phyloP scores from a whole-genome alignment of 106 monocot species.

The Dioscorea dumetorum region DNA sequence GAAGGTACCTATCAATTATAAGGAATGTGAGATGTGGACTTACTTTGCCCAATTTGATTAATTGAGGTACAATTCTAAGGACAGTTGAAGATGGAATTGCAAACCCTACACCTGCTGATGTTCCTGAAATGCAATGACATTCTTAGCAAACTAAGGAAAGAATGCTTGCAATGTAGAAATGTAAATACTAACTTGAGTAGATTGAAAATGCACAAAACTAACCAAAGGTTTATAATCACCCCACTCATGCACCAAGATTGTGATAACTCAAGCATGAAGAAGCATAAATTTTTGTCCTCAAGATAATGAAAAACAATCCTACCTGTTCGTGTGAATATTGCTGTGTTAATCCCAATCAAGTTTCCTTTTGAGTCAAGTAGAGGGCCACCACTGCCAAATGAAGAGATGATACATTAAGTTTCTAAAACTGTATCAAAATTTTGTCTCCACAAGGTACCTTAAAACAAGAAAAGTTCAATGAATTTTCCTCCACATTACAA shows the following conservation, averaged over 20 bases:
- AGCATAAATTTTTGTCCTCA: neutral
- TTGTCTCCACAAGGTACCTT: too few relatives aligned
- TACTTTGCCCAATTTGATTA: conserved; percentile 89
- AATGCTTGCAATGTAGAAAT: neutral
- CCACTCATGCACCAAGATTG: too few relatives aligned
- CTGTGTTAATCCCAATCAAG: conserved; percentile 94
- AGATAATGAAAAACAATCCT: neutral
- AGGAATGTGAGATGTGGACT: conserved; percentile 3
- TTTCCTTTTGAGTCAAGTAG: conserved; percentile 86
- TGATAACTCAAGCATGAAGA: neutral
- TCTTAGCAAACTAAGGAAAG: neutral
- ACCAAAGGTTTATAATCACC: too few relatives aligned
- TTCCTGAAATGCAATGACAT: conserved; percentile 40
- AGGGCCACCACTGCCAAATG: conserved; percentile 81
- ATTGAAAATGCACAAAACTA: too few relatives aligned
- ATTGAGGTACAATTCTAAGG: conserved; percentile 81
- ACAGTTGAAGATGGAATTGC: conserved; percentile 94
- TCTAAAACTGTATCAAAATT: neutral
- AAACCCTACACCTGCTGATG: conserved; percentile 94
- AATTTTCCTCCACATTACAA: too few relatives aligned
- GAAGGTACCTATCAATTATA: too few relatives aligned
- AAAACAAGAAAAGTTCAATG: too few relatives aligned
- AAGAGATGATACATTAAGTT: neutral
- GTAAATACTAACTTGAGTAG: too few relatives aligned
- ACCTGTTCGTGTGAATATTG: conserved; percentile 97